Conservation (phyloP, 495 filamentous ascomycete species). For the Penicillium antarcticum region DNA sequence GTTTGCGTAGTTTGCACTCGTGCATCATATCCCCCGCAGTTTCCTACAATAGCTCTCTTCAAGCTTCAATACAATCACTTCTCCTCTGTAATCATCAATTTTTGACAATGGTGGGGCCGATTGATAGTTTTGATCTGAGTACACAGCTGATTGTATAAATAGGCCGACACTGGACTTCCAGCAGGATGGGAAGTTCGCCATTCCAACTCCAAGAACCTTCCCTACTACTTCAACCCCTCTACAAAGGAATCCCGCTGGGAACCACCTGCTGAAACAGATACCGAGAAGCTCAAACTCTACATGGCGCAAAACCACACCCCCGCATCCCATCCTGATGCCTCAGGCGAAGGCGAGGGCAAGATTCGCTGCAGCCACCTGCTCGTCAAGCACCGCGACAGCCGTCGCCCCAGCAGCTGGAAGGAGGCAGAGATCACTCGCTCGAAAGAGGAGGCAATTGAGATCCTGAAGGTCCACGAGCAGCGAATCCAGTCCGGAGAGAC, state of each 20-base stretch:
- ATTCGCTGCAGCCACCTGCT: constrained; percentile 89
- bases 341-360: constrained; percentile 65
- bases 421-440: constrained; percentile 81
- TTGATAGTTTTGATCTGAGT: neutral
- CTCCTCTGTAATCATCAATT: too few relatives aligned
- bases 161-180: constrained; percentile 79
- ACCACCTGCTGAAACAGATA: constrained; percentile 79
- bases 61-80: too few relatives aligned
- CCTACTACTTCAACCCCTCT: constrained; percentile 90
- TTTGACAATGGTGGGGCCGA: too few relatives aligned
- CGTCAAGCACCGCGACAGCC: constrained; percentile 85
- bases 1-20: constrained; percentile 19
- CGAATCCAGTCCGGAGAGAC: constrained; percentile 66
- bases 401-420: constrained; percentile 87
- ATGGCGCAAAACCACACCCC: constrained; percentile 81
- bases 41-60: neutral
- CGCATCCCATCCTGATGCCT: constrained; percentile 44
- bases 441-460: constrained; percentile 80
- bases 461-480: constrained; percentile 68
- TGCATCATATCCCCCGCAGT: constrained; percentile 21
- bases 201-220: constrained; percentile 94
- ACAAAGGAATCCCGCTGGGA: constrained; percentile 92
- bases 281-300: constrained; percentile 85
- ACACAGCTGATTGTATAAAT: neutral
- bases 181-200: constrained; percentile 89